These are phyloP conservation scores for Aegilops sharonensis DNA, from an alignment of 176 grass and related monocot genomes.

Conservation along the genomic window DNA sequence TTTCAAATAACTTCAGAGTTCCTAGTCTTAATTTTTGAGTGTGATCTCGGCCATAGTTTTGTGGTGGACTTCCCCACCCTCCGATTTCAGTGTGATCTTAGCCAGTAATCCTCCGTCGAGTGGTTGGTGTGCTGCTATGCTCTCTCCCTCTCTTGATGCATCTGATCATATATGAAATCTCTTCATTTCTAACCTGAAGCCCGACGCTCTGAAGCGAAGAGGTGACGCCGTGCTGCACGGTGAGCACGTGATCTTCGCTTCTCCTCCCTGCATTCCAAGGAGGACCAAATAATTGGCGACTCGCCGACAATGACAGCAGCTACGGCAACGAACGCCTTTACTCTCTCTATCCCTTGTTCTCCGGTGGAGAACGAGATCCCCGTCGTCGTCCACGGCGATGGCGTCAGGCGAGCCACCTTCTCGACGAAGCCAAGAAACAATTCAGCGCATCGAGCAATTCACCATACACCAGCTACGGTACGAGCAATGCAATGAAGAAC, in stretches of 20 bases:
- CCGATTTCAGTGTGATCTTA: too few relatives aligned
- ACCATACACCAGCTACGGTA: background rate
- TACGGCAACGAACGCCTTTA: background rate
- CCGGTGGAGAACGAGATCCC: conserved; percentile 67
- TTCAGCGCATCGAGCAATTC: background rate
- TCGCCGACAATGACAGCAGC: too few relatives aligned
- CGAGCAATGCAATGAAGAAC: background rate
- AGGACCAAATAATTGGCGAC: too few relatives aligned
- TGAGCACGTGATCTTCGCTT: conserved; percentile 40
- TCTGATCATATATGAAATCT: too few relatives aligned
- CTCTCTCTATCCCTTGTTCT: conserved; percentile 29
- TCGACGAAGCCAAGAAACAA: background rate
- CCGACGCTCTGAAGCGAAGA: conserved; percentile 69
- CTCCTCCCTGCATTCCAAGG: conserved; percentile 36
- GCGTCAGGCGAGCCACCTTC: conserved; percentile 9
- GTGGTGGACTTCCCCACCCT: too few relatives aligned
- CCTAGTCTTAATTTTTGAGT: too few relatives aligned
- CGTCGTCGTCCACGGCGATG: conserved; percentile 57
- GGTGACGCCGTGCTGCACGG: conserved; percentile 69
- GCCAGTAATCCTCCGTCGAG: too few relatives aligned
- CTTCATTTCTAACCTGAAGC: conserved; percentile 50
- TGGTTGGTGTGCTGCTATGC: too few relatives aligned
- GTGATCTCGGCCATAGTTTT: too few relatives aligned
- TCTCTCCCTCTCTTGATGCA: too few relatives aligned
- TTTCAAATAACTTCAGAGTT: too few relatives aligned